Conservation (phyloP, 2,329 filamentous ascomycete genomes). For the Colletotrichum higginsianum region DNA sequence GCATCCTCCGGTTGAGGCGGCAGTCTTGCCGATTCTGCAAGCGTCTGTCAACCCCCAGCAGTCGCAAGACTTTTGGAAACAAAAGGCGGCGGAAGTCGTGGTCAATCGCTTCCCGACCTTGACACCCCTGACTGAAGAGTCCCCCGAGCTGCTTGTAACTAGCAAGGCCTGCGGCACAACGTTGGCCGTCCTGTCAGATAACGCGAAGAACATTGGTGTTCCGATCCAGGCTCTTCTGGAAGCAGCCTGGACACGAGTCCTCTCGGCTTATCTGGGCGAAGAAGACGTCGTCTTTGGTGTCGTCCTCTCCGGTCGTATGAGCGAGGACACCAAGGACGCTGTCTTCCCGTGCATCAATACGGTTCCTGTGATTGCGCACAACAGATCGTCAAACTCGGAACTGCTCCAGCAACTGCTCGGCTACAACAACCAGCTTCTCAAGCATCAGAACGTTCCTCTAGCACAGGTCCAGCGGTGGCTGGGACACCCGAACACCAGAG, state of each 20-base stretch:
- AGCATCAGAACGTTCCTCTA: conserved; percentile 80
- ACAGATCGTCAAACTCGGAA: conserved; percentile 67
- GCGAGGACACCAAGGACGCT: conserved; percentile 69
- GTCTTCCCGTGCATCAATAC: conserved; percentile 88
- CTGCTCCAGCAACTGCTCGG: conserved; percentile 76
- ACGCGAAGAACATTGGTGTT: conserved; percentile 72
- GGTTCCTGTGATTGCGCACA: conserved; percentile 77
- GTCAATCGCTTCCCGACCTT: conserved; percentile 83
- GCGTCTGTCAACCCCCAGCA: conserved; percentile 48
- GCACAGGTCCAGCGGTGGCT: conserved; percentile 81
- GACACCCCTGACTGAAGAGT: conserved; percentile 70
- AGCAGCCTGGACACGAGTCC: conserved; percentile 82
- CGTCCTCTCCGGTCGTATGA: conserved; percentile 82
- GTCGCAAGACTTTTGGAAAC: conserved; percentile 74
- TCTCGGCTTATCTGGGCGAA: conserved; percentile 85
- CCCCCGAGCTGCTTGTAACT: neutral
- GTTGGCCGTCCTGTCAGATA: conserved; percentile 65
- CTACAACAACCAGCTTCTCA: conserved; percentile 75
- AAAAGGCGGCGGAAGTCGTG: conserved; percentile 65
- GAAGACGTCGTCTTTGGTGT: conserved; percentile 81
- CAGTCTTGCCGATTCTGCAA: conserved; percentile 60
- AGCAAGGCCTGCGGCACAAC: conserved; percentile 46
- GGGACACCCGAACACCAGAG: conserved; percentile 72
- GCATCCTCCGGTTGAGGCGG: conserved; percentile 49
- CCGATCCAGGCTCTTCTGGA: conserved; percentile 84